Conservation (phyloP, 164 flowering plant species). For the Vitis riparia region DNA sequence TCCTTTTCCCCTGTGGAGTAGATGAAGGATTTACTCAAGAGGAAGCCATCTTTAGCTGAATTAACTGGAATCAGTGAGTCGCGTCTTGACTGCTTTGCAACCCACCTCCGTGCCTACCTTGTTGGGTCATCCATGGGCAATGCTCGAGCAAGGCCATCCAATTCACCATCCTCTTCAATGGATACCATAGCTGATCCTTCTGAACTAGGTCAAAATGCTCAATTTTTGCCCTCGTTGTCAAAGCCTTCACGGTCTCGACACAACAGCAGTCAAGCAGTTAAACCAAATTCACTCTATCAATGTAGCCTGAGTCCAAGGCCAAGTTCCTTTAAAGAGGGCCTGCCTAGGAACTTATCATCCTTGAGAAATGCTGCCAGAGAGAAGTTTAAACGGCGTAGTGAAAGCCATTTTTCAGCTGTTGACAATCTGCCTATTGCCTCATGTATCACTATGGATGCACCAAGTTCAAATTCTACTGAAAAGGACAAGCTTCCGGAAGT, state of each 20-base stretch:
- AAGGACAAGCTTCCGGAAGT: slow-evolving; percentile 31
- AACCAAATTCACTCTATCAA: slow-evolving; percentile 45
- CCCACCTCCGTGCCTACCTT: slow-evolving; percentile 75
- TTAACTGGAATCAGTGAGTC: slow-evolving; percentile 84
- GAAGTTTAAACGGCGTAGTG: slow-evolving; percentile 49
- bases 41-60: slow-evolving; percentile 73
- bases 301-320: slow-evolving; percentile 71
- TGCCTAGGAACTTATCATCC: slow-evolving; percentile 37
- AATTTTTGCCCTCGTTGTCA: slow-evolving; percentile 14
- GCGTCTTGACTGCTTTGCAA: slow-evolving; percentile 78
- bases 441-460: slow-evolving; percentile 14
- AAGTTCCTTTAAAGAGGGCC: slow-evolving; percentile 62
- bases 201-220: slow-evolving; percentile 24
- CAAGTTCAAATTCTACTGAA: slow-evolving; percentile 25
- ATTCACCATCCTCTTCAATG: slow-evolving; percentile 7
- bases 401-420: slow-evolving; percentile 26
- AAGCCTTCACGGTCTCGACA: slow-evolving; percentile 39
- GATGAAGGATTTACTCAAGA: slow-evolving; percentile 79
- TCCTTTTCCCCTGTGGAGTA: slow-evolving; percentile 16
- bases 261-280: slow-evolving; percentile 30
- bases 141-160: slow-evolving; percentile 23
- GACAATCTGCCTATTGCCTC: slow-evolving; percentile 29
- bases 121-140: slow-evolving; percentile 40
- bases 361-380: slow-evolving; percentile 53
- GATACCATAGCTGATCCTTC: slow-evolving; percentile 21